Evolutionary conservation across 768 basidiomycete genomes (phyloP), one percentile per base, ranked within the genome.

Genomic region (Pisolithus albus): DNA sequence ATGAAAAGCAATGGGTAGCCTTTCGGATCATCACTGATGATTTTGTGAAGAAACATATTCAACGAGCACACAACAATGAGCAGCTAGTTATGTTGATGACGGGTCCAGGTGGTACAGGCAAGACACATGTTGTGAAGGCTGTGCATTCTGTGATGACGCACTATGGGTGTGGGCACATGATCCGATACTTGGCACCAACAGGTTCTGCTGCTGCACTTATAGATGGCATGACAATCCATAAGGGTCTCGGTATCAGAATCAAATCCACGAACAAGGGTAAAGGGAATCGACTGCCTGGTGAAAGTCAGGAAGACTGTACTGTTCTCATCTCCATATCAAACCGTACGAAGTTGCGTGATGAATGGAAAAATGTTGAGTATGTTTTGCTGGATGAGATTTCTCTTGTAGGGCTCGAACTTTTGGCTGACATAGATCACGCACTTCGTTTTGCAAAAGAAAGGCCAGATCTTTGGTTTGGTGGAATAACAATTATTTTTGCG

Each of bases 91-190:
- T 66, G 59, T 26, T 60, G 0, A 54, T 68, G 49, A 63, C 60
- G n/a, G 66, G 67, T 1, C 64, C 67, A 7, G 68, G 66, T 3
- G 67, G 68, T 1, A 69, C 66, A 36, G 68, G 68, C 7, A 71
- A 70, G 52, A 70, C 61, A 3, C 61, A 68, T 43, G 59, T 67
- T 26, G 61, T 68, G 15, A 38, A 56, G 16, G 63, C 66, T 1
- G 45, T 71, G 0, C 44, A 61, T 28, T 3, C n/a, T 0, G 49
- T 70, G 0, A 65, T 70, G 64, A 38, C 26, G 2, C 28, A 32
- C 1, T 64, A 61, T 48, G 53, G 60, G 1, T 54, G 48, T 37
- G 56, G 16, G 0, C 59, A 70, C 41, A 44, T 52, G 3, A 59
- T 70, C 13, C 24, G 63, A 4, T 66, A 58, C 30, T 19, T 69